Base-by-base conservation (phyloP, 2,329 filamentous ascomycete species). In the Neofusicoccum kwambonambiense region DNA sequence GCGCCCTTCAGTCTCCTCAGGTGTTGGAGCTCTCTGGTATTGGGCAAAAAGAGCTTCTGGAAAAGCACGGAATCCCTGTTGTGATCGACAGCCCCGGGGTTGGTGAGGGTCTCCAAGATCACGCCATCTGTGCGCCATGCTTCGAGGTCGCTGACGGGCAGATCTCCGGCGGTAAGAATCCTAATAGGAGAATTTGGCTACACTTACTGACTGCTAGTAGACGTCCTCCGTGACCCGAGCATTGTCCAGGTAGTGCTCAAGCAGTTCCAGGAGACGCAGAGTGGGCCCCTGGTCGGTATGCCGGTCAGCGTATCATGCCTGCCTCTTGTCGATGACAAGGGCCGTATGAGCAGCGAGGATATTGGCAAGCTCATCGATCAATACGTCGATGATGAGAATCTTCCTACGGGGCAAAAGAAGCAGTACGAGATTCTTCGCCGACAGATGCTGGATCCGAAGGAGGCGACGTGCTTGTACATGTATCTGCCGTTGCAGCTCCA, bases 1-100 rank as follows among this genome's bases (percentile, higher is more conserved):
- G 73, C 37, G 69, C 69, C 7, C 67, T 74, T 45, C 68, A 67
- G 7, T 68, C 71, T n/a, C 73, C 73, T 54, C 71, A 75, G 35
- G 64, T 74, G 4, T 67, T 75, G 8, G 69, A 71, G 63, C 57
- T 74, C 0, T 73, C 70, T 8, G 74, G 73, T 9, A 69, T 75
- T 27, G 74, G 75, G 3, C 54, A 44, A 6, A 37, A 13, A 17
- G 35, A 51, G 37, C 6, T 65, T 12, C 45, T 67, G 44, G 9
- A 67, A 13, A 41, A 56, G 19, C 57, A 58, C 44, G 22, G 34
- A 52, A 67, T 68, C 35, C 56, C 56, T 5, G 61, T 61, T 34
- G 42, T 62, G 15, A 27, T 41, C 13, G 47, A 60, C 35, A 44
- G 31, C n/a, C 27, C 64, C 17, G 60, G 61, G 6, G 66, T 67